phyloP scores from a whole-genome alignment of 352 stramenopile genomes.

The Phytophthora syringae region DNA sequence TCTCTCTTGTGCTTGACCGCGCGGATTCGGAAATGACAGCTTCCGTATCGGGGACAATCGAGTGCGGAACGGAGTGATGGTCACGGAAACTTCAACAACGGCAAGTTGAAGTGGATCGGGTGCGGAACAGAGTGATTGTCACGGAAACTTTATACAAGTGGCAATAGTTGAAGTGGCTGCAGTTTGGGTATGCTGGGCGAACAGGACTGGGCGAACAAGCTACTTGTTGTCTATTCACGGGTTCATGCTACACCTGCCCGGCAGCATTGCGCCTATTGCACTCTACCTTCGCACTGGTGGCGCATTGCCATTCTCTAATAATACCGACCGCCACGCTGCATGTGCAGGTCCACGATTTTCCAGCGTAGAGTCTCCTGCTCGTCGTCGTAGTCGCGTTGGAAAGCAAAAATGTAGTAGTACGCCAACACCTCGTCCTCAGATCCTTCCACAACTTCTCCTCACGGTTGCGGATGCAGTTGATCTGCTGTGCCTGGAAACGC shows the following conservation, averaged over 20 bases:
- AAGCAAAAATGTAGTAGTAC: constrained; percentile 98
- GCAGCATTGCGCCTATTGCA: not conserved
- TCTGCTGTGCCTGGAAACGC: constrained; percentile 98
- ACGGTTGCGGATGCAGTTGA: constrained; percentile 98
- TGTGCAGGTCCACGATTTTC: constrained; percentile 89
- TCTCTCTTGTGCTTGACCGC: constrained; percentile 1
- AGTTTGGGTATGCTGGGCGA: not conserved
- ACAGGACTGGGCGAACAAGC: constrained; percentile 1
- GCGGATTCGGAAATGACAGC: constrained; percentile 18
- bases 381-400: constrained; percentile 98
- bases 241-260: not conserved
- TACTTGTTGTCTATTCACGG: constrained; percentile 37
- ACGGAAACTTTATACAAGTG: too few species aligned
- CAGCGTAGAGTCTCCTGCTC: constrained; percentile 86
- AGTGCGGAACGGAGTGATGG: constrained; percentile 41
- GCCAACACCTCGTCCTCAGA: constrained; percentile 96
- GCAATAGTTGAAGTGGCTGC: not conserved
- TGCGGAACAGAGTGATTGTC: too few species aligned
- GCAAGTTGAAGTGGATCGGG: constrained; percentile 29
- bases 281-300: not conserved
- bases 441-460: constrained; percentile 96
- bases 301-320: constrained; percentile 60
- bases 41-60: not conserved
- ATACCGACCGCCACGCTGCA: constrained; percentile 81
- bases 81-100: constrained; percentile 38